These are phyloP conservation scores for Plantago major DNA, from an alignment of 257 asterid genomes.

Conservation along the genomic window DNA sequence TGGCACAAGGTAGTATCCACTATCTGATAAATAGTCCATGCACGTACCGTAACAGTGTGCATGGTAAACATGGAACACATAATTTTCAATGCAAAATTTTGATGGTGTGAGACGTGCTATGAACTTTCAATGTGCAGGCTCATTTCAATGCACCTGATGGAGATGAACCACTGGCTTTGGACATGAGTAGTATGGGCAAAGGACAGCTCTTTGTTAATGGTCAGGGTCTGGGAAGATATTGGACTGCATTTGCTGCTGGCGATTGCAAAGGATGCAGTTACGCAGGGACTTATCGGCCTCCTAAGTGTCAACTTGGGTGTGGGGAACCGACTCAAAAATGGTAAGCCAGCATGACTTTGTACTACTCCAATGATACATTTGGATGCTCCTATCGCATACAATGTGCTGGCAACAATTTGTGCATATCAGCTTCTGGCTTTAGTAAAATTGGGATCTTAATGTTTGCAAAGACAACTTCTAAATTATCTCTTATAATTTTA, in stretches of 20 bases:
- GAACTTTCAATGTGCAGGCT: slow-evolving; percentile 41
- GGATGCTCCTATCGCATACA: no score
- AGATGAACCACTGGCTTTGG: slow-evolving; percentile 81
- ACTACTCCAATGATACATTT: background rate
- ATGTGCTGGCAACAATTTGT: no score
- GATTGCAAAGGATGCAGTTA: slow-evolving; percentile 66
- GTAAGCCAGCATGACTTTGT: slow-evolving; percentile 29
- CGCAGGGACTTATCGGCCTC: slow-evolving; percentile 55
- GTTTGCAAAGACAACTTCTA: no score
- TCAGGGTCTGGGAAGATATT: slow-evolving; percentile 76
- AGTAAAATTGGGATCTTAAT: no score
- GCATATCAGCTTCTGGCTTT: no score
- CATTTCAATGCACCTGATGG: slow-evolving; percentile 71
- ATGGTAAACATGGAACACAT: no score
- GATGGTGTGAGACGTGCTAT: background rate
- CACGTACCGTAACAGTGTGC: background rate
- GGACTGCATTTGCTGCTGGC: slow-evolving; percentile 71
- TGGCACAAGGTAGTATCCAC: slow-evolving; percentile 11
- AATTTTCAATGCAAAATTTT: no score
- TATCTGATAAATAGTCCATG: background rate
- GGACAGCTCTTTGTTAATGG: slow-evolving; percentile 91
- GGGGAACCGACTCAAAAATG: slow-evolving; percentile 88
- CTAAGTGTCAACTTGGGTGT: slow-evolving; percentile 75
- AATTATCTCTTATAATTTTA: no score
- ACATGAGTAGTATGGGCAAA: slow-evolving; percentile 86